These are phyloP conservation scores for Termitomyces bulborhizus DNA, from an alignment of 768 basidiomycete species.

Conservation along the genomic window DNA sequence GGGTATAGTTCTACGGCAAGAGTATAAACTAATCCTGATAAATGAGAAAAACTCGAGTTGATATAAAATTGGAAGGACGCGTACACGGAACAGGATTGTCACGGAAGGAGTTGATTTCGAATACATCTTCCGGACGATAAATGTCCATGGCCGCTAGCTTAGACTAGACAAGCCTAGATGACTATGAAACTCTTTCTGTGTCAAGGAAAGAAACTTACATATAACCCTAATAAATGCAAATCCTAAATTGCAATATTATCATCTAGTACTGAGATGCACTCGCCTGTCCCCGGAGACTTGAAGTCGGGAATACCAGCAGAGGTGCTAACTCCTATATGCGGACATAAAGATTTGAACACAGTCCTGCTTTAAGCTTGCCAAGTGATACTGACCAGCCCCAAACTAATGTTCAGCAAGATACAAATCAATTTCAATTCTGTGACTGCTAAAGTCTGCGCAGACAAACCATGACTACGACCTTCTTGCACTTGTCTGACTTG, in stretches of 20 bases:
- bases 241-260: background rate
- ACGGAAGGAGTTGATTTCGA: constrained; percentile 85
- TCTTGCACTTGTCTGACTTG: constrained; percentile 58
- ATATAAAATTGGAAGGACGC: constrained; percentile 15
- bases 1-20: constrained; percentile 94
- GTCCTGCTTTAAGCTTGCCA: background rate
- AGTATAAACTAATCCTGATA: constrained; percentile 60
- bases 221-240: constrained; percentile 34
- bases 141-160: constrained; percentile 72
- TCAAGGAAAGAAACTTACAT: constrained; percentile 29
- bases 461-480: constrained; percentile 69
- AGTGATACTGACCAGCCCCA: constrained; percentile 50
- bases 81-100: constrained; percentile 74
- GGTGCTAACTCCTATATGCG: constrained; percentile 57
- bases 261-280: constrained; percentile 10
- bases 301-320: constrained; percentile 89
- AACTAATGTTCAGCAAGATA: constrained; percentile 32
- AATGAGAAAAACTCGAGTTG: background rate
- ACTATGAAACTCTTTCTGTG: background rate
- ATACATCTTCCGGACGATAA: constrained; percentile 94
- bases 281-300: constrained; percentile 78
- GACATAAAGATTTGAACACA: background rate
- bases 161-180: constrained; percentile 35
- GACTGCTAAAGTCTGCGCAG: background rate
- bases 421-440: background rate